These are phyloP conservation scores for Emmonsia crescens DNA, from an alignment of 2,329 filamentous ascomycete species.

Conservation along the genomic window DNA sequence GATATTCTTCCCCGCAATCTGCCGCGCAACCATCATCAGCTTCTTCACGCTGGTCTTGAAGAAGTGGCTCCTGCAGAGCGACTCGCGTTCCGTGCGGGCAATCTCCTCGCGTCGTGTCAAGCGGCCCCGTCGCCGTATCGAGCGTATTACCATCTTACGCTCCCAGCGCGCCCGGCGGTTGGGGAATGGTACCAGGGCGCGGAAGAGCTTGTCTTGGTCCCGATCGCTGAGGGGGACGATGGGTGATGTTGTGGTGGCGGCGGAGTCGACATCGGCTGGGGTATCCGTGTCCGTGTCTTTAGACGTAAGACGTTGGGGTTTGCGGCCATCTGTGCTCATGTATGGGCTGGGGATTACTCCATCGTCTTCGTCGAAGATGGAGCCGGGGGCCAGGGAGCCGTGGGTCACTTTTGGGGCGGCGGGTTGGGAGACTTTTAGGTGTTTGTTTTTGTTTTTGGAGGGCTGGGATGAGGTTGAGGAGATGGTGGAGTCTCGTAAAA, in stretches of 20 bases:
- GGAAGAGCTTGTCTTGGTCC: constrained; percentile 46
- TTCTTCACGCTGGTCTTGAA: constrained; percentile 89
- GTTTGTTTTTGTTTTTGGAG: constrained; percentile 10
- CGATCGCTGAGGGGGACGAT: constrained; percentile 24
- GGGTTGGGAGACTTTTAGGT: constrained; percentile 20
- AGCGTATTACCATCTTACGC: constrained; percentile 70
- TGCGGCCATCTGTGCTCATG: constrained; percentile 12
- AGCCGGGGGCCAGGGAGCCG: constrained; percentile 27
- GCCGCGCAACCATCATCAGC: constrained; percentile 69
- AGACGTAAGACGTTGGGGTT: constrained; percentile 14
- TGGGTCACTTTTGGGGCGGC: constrained; percentile 14
- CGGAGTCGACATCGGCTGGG: constrained; percentile 8
- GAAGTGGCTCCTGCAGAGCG: constrained; percentile 52
- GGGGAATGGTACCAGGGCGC: constrained; percentile 65
- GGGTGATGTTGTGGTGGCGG: constrained; percentile 6
- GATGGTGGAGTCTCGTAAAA: constrained; percentile 3
- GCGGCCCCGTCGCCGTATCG: constrained; percentile 57
- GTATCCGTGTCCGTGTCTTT: constrained; percentile 8
- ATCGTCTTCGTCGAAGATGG: constrained; percentile 33
- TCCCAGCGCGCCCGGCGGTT: constrained; percentile 62
- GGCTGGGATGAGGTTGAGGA: background rate
- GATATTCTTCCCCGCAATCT: constrained; percentile 87
- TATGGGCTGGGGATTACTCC: constrained; percentile 18
- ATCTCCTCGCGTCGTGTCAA: constrained; percentile 57
- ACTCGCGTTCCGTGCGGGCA: constrained; percentile 52